These are phyloP conservation scores for Phytophthora parvispora DNA, from an alignment of 352 stramenopile genomes.

Conservation along the genomic window DNA sequence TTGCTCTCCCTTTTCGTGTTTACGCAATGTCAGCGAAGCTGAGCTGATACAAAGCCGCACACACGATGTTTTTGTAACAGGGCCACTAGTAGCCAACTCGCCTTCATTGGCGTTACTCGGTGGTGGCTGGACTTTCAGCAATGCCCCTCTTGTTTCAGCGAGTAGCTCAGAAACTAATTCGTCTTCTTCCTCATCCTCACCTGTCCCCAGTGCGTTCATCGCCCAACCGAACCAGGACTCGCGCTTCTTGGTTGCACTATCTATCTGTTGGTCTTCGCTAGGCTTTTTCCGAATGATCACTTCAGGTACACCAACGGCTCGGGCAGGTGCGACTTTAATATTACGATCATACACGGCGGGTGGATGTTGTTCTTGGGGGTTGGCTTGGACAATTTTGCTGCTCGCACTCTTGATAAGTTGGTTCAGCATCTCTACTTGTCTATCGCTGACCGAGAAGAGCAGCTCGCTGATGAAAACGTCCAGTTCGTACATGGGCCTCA, in stretches of 20 bases:
- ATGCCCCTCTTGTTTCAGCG: constrained; percentile 65
- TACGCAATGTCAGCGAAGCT: constrained; percentile 70
- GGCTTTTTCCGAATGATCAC: not conserved
- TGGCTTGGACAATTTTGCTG: constrained; percentile 31
- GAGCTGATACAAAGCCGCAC: constrained; percentile 70
- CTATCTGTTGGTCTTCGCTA: constrained; percentile 3
- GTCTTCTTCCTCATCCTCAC: constrained; percentile 71
- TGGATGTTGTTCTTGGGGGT: constrained; percentile 3
- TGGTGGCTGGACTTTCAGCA: constrained; percentile 40
- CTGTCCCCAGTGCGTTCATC: constrained; percentile 64
- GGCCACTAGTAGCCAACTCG: constrained; percentile 14
- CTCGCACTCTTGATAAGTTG: constrained; percentile 64
- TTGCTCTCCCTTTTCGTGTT: constrained; percentile 47
- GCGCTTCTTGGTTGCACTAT: constrained; percentile 16
- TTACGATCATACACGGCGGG: not conserved
- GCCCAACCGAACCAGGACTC: constrained; percentile 78
- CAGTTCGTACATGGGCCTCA: constrained; percentile 68
- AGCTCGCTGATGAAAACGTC: constrained; percentile 81
- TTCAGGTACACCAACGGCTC: not conserved
- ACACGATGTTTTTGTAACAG: constrained; percentile 46
- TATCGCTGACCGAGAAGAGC: constrained; percentile 83
- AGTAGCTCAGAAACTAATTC: constrained; percentile 77
- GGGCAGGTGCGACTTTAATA: not conserved
- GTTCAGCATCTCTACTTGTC: constrained; percentile 85
- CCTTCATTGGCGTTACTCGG: constrained; percentile 22